Conservation (phyloP, 495 filamentous ascomycete species). For the Xeromyces bisporus region DNA sequence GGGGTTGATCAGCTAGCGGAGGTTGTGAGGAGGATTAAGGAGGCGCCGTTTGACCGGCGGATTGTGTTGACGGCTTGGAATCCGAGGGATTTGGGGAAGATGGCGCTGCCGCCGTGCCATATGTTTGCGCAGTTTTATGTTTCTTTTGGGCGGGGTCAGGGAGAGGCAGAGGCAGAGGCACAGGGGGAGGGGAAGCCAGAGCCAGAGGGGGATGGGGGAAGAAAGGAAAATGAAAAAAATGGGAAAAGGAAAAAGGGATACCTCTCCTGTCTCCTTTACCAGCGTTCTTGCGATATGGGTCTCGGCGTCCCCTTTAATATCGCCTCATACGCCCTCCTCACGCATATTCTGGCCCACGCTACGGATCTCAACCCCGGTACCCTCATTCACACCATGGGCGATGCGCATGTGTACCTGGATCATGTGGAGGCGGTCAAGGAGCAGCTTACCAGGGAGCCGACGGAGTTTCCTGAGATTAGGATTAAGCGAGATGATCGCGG, state of each 20-base stretch:
- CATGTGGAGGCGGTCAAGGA: constrained; percentile 72
- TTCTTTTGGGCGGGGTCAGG: constrained; percentile 39
- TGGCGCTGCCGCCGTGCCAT: constrained; percentile 94
- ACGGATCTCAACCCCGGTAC: constrained; percentile 67
- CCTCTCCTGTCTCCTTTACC: constrained; percentile 74
- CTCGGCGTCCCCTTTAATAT: constrained; percentile 97
- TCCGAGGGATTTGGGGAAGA: constrained; percentile 63
- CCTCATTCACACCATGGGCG: constrained; percentile 86
- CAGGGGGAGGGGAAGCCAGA: background rate
- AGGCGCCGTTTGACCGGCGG: constrained; percentile 70
- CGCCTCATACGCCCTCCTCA: constrained; percentile 78
- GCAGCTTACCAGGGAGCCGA: constrained; percentile 66
- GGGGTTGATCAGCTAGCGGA: constrained; percentile 86
- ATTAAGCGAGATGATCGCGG: constrained; percentile 48
- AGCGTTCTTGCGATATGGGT: constrained; percentile 93
- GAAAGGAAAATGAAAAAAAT: constrained; percentile 14
- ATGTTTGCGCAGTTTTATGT: constrained; percentile 99
- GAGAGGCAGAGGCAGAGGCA: background rate
- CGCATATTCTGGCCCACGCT: constrained; percentile 82
- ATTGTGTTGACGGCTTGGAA: constrained; percentile 93
- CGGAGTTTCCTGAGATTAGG: constrained; percentile 61
- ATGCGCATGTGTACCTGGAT: constrained; percentile 87
- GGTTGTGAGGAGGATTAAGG: constrained; percentile 63
- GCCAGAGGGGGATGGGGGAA: constrained; percentile 1
- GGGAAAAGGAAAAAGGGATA: constrained; percentile 39